Base-by-base conservation (phyloP, 441 rosid species). In the Croton laevigatus region DNA sequence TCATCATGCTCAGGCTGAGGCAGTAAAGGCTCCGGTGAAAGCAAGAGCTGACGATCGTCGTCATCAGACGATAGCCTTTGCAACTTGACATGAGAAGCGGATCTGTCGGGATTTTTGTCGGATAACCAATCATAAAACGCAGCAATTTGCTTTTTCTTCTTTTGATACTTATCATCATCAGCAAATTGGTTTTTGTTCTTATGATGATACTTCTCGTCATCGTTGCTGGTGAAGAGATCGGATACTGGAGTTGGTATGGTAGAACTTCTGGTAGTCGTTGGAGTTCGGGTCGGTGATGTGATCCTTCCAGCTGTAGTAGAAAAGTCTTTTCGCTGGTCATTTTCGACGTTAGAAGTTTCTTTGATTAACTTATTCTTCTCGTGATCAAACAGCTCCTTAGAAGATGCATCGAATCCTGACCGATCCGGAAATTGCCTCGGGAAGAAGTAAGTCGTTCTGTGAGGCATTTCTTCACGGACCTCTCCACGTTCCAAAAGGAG, bases 351-450 rank as follows among this genome's bases (percentile, higher is more conserved):
- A 49, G 69, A 75, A 63, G 62, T 68, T 19, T 71, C 68, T 22
- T 64, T 42, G 48, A 16, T 23, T 14, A 55, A 66, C 58, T 70
- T 72, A 32, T 81, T 84, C 76, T 84, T 92, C 80, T 82, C 97
- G 76, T 81, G 92, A 78, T 83, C 75, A 71, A 75, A 80, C 65
- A 68, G 77, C 49, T 74, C 77, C 61, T 86, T 82, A 6, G 79
- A 20, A 38, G 89, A 80, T 34, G 86, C 78, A 75, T 85, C 89
- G 76, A 79, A 84, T 22, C 84, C 86, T n/a, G 78, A 62, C 72
- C 87, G 90, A 68, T 91, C 97, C n/a, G 94, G 97, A 72, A 94
- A 90, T 78, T 94, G 98, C 85, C 99, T 85, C 27, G 98, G 99
- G 82, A 94, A 94, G 87, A 94, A 86, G 91, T 94, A 94, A 68